phyloP scores from a whole-genome alignment of 805 yeast species.

The Lachancea kluyveri region DNA sequence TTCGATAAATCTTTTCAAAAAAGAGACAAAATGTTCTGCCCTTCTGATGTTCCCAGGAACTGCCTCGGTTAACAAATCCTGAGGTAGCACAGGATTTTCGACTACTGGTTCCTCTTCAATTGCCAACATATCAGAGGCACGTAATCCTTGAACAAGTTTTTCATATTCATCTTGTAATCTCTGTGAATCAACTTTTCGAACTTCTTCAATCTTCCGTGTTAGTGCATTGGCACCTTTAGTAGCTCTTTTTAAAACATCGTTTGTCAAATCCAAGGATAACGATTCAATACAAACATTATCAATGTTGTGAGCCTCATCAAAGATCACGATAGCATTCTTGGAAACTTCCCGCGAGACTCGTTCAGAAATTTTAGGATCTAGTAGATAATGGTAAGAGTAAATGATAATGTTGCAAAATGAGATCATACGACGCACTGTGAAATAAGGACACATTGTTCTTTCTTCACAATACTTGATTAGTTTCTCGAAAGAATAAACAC shows the following conservation, averaged over 20 bases:
- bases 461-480: constrained; percentile 70
- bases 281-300: constrained; percentile 99
- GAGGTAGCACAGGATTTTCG: constrained; percentile 82
- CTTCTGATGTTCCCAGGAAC: constrained; percentile 95
- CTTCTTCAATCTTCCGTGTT: constrained; percentile 76
- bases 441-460: constrained; percentile 88
- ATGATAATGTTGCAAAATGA: constrained; percentile 89
- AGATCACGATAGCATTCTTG: constrained; percentile 87
- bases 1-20: constrained; percentile 86
- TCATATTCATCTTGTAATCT: constrained; percentile 88
- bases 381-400: constrained; percentile 91
- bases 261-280: constrained; percentile 83
- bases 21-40: constrained; percentile 95
- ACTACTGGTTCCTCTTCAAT: constrained; percentile 53
- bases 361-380: constrained; percentile 96
- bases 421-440: constrained; percentile 96
- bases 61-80: constrained; percentile 83
- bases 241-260: constrained; percentile 80
- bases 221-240: constrained; percentile 79
- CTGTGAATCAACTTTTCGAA: constrained; percentile 74
- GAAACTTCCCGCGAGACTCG: constrained; percentile 89
- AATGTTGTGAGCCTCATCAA: constrained; percentile 98
- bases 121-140: constrained; percentile 67
- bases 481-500: constrained; percentile 91
- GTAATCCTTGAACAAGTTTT: constrained; percentile 80